Evolutionary conservation across 2,329 filamentous ascomycete species (phyloP), one percentile per base, ranked within the genome.

Genomic region (Dactylellina drechsleri): DNA sequence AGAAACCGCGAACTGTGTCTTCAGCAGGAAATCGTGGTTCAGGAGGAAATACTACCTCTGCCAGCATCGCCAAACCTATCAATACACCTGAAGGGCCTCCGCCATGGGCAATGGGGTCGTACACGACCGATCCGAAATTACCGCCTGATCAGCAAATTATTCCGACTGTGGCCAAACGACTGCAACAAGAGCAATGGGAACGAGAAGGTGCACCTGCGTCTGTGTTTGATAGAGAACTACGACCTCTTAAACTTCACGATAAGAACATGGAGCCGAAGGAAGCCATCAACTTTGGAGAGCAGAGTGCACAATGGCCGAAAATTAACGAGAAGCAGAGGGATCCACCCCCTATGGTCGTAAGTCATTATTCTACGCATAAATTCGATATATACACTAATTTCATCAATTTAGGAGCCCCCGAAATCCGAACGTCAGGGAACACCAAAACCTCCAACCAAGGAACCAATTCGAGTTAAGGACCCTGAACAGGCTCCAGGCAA

Each of bases 181-280:
- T 98, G 82, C 92, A 95, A 81, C 94, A 97, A 83, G 93, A 97
- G 82, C 92, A 94, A 81, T 97, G 93, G 93, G 93, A 96, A 82
- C 91, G 89, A 79, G 92, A 97, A 82, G 93, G 93, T 77, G 92
- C 92, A 77, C 91, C 92, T 77, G 92, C 92, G 2, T 92, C 88
- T 72, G 86, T 90, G 26, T 97, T 97, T 81, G 93, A 97, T 83
- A 91, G 89, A 77, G 90, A 96, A 73, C 95, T 97, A 83, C 89
- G 91, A 16, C 90, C 93, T 4, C 84, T 98, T 76, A 95, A 91
- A 58, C 77, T 78, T 80, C 84, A 77, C 50, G 76, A 77, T 43
- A 87, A 91, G 57, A 87, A 91, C 53, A 82, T 83, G 60, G 76
- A 77, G 18, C 71, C 64, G 28, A 75, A 75, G 53, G 71, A 75